phyloP scores from a whole-genome alignment of 73 alveolate genomes.

The Paramecium sonneborni region DNA sequence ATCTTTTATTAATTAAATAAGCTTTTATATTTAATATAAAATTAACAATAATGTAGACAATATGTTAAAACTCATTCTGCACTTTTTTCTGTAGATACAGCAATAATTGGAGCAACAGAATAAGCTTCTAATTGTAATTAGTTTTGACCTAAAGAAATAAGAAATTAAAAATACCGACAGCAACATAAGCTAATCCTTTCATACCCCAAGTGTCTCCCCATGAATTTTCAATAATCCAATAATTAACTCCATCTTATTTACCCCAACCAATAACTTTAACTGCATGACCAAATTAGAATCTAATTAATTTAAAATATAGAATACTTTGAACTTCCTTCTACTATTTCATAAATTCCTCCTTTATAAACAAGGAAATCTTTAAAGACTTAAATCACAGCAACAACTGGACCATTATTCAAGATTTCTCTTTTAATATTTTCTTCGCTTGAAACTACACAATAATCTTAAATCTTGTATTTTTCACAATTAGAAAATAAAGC shows the following conservation, averaged over 20 bases:
- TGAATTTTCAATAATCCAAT: constrained; percentile 92
- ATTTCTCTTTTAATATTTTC: constrained; percentile 91
- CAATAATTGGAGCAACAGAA: constrained; percentile 64
- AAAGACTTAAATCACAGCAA: constrained; percentile 82
- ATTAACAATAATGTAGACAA: background rate
- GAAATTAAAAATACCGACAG: constrained; percentile 67
- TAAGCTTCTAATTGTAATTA: constrained; percentile 69
- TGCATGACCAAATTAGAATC: constrained; percentile 81
- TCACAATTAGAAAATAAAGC: constrained; percentile 73
- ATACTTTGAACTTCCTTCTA: constrained; percentile 82
- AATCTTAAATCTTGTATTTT: constrained; percentile 77
- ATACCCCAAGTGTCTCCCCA: constrained; percentile 98
- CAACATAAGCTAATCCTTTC: constrained; percentile 86
- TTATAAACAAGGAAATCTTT: constrained; percentile 91
- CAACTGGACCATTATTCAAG: constrained; percentile 91
- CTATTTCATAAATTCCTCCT: constrained; percentile 87
- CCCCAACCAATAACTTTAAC: constrained; percentile 97
- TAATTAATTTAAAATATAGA: background rate
- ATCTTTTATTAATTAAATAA: background rate
- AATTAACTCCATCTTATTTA: constrained; percentile 79
- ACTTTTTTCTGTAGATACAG: background rate
- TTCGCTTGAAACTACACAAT: constrained; percentile 84
- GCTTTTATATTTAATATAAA: background rate
- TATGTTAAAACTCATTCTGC: constrained; percentile 41
- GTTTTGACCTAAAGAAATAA: constrained; percentile 40